Conservation (phyloP, 2,329 filamentous ascomycete species). For the Canariomyces notabilis region DNA sequence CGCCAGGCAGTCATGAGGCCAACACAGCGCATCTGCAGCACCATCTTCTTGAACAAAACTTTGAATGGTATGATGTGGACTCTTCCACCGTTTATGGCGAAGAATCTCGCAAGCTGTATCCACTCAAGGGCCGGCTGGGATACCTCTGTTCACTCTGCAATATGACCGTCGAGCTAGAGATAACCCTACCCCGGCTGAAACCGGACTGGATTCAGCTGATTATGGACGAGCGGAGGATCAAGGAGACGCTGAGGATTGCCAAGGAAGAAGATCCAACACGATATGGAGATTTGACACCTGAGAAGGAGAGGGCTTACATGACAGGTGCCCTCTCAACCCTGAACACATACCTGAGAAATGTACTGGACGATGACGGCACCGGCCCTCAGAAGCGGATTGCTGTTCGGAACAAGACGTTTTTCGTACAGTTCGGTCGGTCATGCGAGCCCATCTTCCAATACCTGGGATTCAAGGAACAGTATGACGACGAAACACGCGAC, state of each 20-base stretch:
- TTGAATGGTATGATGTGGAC: constrained; percentile 10
- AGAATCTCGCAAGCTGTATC: constrained; percentile 34
- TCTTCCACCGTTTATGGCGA: neutral
- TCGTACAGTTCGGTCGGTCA: constrained; percentile 47
- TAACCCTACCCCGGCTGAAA: constrained; percentile 45
- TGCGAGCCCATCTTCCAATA: constrained; percentile 45
- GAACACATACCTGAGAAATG: constrained; percentile 48
- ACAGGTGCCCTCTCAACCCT: constrained; percentile 41
- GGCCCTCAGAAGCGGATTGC: constrained; percentile 41
- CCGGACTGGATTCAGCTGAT: constrained; percentile 40
- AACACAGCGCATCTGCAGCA: constrained; percentile 18
- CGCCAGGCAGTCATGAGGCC: constrained; percentile 14
- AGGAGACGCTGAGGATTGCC: constrained; percentile 30
- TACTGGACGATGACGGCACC: constrained; percentile 36
- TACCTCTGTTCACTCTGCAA: constrained; percentile 43
- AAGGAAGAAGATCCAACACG: constrained; percentile 41
- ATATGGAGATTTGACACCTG: constrained; percentile 36
- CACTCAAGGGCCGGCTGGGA: constrained; percentile 32
- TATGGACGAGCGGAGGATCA: constrained; percentile 41
- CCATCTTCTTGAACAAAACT: constrained; percentile 22
- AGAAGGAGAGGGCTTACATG: constrained; percentile 34
- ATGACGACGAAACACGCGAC: constrained; percentile 35
- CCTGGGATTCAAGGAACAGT: constrained; percentile 44
- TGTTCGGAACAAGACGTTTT: constrained; percentile 53
- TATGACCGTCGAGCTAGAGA: constrained; percentile 41